These are phyloP conservation scores for Hibiscus syriacus DNA, from an alignment of 345 rosid species.

Conservation along the genomic window DNA sequence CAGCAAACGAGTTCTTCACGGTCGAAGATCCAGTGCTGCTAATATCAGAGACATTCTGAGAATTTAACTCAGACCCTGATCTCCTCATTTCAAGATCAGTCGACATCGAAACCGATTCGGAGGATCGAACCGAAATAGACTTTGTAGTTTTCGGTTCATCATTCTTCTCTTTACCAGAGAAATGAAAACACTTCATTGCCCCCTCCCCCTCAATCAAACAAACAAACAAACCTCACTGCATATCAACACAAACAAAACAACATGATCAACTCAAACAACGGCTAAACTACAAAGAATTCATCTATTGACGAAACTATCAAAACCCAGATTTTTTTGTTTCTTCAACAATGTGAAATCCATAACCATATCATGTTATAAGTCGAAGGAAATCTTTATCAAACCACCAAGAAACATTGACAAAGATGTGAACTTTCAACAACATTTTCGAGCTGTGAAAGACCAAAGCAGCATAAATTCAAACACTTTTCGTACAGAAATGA, in stretches of 20 bases:
- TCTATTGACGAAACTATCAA: background rate
- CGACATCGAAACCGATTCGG: constrained; percentile 35
- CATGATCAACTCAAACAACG: background rate
- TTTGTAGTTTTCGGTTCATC: constrained; percentile 32
- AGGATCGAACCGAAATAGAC: constrained; percentile 30
- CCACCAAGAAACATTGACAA: background rate
- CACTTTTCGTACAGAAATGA: background rate
- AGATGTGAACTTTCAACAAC: background rate
- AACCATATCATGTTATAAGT: background rate
- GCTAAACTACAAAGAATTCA: background rate
- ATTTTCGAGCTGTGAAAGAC: background rate
- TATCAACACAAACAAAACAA: constrained; percentile 2
- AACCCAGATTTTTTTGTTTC: background rate
- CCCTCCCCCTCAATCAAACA: constrained; percentile 16
- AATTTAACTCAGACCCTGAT: constrained; percentile 66
- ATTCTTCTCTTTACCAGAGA: constrained; percentile 34
- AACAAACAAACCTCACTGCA: constrained; percentile 29
- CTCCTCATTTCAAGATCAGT: constrained; percentile 38
- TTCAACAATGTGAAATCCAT: background rate
- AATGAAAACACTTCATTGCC: constrained; percentile 66
- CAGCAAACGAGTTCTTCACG: constrained; percentile 51
- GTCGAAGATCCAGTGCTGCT: constrained; percentile 63
- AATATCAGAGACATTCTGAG: constrained; percentile 54
- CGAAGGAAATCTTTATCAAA: background rate
- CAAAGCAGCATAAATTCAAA: background rate